These are phyloP conservation scores for Gossypium schwendimanii DNA, from an alignment of 441 rosid species.

Conservation along the genomic window DNA sequence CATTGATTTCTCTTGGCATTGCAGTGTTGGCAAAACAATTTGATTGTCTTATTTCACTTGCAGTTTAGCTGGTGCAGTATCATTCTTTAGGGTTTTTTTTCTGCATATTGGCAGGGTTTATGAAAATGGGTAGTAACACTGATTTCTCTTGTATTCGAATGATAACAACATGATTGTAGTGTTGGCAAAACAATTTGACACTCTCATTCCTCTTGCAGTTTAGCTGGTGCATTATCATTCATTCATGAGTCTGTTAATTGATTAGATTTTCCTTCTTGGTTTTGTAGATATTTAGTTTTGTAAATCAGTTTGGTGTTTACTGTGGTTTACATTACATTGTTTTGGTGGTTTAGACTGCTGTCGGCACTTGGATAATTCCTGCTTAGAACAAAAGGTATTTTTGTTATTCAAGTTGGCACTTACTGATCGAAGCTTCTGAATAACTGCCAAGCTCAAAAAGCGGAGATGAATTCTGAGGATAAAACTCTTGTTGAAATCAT, in stretches of 20 bases:
- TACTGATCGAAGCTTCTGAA: neutral
- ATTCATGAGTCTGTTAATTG: neutral
- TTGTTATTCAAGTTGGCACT: neutral
- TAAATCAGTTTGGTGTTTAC: neutral
- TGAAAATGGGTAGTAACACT: neutral
- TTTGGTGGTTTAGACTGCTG: neutral
- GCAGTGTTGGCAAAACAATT: too few species aligned
- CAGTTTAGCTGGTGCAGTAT: too few species aligned
- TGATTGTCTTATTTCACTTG: too few species aligned
- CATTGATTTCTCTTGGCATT: neutral
- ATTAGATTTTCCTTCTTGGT: neutral
- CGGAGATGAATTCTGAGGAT: constrained; percentile 46
- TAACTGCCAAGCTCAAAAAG: neutral
- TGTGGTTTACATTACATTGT: neutral
- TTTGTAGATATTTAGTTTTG: neutral
- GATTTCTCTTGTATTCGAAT: neutral
- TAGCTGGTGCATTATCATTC: neutral
- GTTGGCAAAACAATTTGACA: neutral
- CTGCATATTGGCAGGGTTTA: too few species aligned
- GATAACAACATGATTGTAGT: neutral
- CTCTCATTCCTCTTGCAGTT: neutral
- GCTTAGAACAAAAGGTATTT: constrained; percentile 2
- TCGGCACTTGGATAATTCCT: neutral
- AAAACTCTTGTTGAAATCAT: constrained; percentile 59
- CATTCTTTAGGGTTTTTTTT: too few species aligned